These are phyloP conservation scores for Penicillium sp. DNA, from an alignment of 2,329 filamentous ascomycete species.

Conservation along the genomic window DNA sequence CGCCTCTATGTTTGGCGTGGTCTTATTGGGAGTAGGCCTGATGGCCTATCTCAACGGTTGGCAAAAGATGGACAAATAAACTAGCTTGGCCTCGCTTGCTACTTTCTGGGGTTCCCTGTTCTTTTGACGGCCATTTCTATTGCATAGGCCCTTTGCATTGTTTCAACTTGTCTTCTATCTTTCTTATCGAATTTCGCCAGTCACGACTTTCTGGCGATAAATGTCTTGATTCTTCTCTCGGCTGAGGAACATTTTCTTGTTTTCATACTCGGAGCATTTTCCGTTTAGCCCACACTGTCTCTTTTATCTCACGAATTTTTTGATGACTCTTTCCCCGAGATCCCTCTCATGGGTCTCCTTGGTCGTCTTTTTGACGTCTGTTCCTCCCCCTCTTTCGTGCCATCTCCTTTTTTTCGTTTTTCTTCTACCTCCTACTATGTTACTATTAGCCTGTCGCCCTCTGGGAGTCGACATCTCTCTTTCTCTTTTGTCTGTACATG, in stretches of 20 bases:
- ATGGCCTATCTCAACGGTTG: constrained; percentile 87
- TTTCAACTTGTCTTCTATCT: constrained; percentile 17
- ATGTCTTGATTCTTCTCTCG: constrained; percentile 14
- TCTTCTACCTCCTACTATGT: constrained; percentile 18
- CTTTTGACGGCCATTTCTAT: constrained; percentile 13
- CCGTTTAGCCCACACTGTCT: constrained; percentile 21
- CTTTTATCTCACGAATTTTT: constrained; percentile 13
- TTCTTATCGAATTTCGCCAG: constrained; percentile 22
- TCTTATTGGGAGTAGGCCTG: constrained; percentile 74
- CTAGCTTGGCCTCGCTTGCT: constrained; percentile 9
- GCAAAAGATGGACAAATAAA: constrained; percentile 58
- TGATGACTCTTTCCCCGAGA: constrained; percentile 9
- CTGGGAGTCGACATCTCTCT: constrained; percentile 12
- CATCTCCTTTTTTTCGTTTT: constrained; percentile 13
- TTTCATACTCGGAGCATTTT: constrained; percentile 15
- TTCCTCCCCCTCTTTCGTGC: constrained; percentile 10
- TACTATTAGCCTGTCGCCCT: constrained; percentile 15
- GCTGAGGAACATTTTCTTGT: constrained; percentile 13
- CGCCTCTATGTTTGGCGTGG: constrained; percentile 77
- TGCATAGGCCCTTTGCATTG: constrained; percentile 23
- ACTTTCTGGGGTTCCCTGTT: constrained; percentile 20
- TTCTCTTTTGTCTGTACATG: constrained; percentile 29
- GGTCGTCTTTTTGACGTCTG: constrained; percentile 14
- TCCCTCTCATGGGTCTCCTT: not conserved
- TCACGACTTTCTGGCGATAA: constrained; percentile 24